Evolutionary conservation across 345 rosid species (phyloP).

Genomic region (Heritiera littoralis): DNA sequence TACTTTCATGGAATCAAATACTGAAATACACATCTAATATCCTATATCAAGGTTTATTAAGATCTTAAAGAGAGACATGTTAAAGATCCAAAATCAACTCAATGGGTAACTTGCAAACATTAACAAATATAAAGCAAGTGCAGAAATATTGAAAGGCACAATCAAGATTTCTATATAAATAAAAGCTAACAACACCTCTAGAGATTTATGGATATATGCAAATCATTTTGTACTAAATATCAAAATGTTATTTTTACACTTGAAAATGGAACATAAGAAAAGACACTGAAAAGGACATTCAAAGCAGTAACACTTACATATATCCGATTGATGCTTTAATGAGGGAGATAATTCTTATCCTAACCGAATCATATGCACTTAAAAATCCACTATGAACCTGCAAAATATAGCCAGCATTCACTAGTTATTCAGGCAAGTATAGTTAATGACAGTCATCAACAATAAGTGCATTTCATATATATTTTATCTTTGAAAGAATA

Average conservation of each 20-base stretch:
- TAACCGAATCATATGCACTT: slow-evolving; percentile 87
- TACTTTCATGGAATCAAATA: slow-evolving; percentile 4
- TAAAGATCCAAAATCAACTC: not conserved
- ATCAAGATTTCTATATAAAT: not conserved
- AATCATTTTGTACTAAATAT: not conserved
- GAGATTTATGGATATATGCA: not conserved
- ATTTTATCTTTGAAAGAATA: not conserved
- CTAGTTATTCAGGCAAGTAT: not conserved
- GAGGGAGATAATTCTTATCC: slow-evolving; percentile 72
- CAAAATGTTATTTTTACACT: not conserved
- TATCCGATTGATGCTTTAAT: slow-evolving; percentile 66
- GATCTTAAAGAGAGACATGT: slow-evolving; percentile 6
- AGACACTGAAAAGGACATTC: not conserved
- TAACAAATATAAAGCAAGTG: not conserved
- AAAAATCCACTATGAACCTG: slow-evolving; percentile 96
- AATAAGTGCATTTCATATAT: slow-evolving; percentile 9
- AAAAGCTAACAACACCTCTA: not conserved
- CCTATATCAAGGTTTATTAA: not conserved
- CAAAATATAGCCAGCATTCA: slow-evolving; percentile 23
- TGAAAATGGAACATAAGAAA: not conserved
- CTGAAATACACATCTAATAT: not conserved
- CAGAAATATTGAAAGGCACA: not conserved
- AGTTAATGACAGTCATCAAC: not conserved
- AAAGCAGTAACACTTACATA: slow-evolving; percentile 49
- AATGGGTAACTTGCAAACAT: not conserved